phyloP scores from a whole-genome alignment of 768 basidiomycete genomes.

The Xerocomus spinulosus region DNA sequence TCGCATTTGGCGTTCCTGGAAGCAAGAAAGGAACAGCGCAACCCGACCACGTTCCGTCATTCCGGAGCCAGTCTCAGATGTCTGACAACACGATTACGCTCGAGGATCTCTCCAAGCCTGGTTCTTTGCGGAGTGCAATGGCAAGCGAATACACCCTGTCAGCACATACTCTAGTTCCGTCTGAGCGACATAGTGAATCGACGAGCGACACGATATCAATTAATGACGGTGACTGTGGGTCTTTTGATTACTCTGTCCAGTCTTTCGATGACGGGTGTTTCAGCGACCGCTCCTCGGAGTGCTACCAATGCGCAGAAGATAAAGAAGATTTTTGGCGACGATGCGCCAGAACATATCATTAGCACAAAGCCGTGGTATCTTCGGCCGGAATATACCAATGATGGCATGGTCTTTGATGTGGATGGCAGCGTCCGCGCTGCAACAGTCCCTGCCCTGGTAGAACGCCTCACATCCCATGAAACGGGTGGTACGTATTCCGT shows the following conservation, averaged over 20 bases:
- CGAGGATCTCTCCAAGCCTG: slow-evolving; percentile 21
- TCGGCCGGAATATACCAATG: slow-evolving; percentile 68
- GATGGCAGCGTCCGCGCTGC: slow-evolving; percentile 85
- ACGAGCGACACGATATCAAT: slow-evolving; percentile 19
- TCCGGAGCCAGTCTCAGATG: slow-evolving; percentile 33
- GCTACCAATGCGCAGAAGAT: slow-evolving; percentile 50
- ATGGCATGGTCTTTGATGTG: slow-evolving; percentile 80
- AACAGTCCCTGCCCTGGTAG: slow-evolving; percentile 79
- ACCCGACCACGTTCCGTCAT: slow-evolving; percentile 24
- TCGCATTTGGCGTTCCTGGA: slow-evolving; percentile 43
- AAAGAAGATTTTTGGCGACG: slow-evolving; percentile 62
- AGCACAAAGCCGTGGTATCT: slow-evolving; percentile 77
- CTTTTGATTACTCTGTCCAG: background rate
- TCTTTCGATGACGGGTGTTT: slow-evolving; percentile 1
- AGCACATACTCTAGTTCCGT: slow-evolving; percentile 21
- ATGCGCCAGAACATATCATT: slow-evolving; percentile 44
- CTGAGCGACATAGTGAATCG: slow-evolving; percentile 20
- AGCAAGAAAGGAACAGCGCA: slow-evolving; percentile 26
- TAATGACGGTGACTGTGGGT: slow-evolving; percentile 25
- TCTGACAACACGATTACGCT: slow-evolving; percentile 33
- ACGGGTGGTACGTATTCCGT: slow-evolving; percentile 60
- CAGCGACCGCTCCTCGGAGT: slow-evolving; percentile 23
- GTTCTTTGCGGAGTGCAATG: slow-evolving; percentile 14
- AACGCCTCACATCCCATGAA: slow-evolving; percentile 88
- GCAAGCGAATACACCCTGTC: slow-evolving; percentile 26